Evolutionary conservation across 306 rosid genomes (phyloP).

Genomic region (Aeschynomene evenia): DNA sequence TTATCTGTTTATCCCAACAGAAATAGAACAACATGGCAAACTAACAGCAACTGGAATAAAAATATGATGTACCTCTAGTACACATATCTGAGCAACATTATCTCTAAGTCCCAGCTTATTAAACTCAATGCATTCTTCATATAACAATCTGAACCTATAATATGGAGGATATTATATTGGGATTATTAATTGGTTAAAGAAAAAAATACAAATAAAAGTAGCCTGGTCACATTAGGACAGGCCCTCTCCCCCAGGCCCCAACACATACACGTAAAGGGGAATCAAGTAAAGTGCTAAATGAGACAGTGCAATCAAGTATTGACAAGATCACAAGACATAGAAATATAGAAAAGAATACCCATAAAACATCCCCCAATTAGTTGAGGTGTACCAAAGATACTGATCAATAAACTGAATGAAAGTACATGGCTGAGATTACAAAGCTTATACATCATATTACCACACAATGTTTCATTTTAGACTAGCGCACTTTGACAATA

Average conservation of each 20-base stretch:
- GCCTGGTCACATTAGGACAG: background rate
- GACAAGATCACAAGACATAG: slow-evolving; percentile 11
- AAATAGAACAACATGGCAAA: slow-evolving; percentile 20
- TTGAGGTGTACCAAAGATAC: slow-evolving; percentile 3
- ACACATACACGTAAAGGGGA: background rate
- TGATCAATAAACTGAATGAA: background rate
- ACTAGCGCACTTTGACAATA: slow-evolving; percentile 1
- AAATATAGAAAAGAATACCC: background rate
- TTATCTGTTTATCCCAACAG: slow-evolving; percentile 17
- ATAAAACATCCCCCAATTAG: background rate
- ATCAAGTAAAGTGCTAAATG: slow-evolving; percentile 12
- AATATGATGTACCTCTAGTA: slow-evolving; percentile 65
- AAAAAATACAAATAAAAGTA: background rate
- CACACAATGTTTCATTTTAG: background rate
- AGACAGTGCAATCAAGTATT: background rate
- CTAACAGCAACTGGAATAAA: background rate
- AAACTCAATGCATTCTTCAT: slow-evolving; percentile 84
- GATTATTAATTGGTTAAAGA: slow-evolving; percentile 1
- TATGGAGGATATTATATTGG: slow-evolving; percentile 7
- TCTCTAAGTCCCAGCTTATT: slow-evolving; percentile 90
- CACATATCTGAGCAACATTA: slow-evolving; percentile 91
- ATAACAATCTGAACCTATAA: slow-evolving; percentile 70
- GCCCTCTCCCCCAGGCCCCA: background rate
- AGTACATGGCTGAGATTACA: slow-evolving; percentile 7
- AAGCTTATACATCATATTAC: slow-evolving; percentile 9